Percentiles rank a stretch among this genome's conserved stretches.
These are phyloP conservation scores for Suhomyces emberorum DNA, from an alignment of 805 yeast genomes.

Conservation along the genomic window DNA sequence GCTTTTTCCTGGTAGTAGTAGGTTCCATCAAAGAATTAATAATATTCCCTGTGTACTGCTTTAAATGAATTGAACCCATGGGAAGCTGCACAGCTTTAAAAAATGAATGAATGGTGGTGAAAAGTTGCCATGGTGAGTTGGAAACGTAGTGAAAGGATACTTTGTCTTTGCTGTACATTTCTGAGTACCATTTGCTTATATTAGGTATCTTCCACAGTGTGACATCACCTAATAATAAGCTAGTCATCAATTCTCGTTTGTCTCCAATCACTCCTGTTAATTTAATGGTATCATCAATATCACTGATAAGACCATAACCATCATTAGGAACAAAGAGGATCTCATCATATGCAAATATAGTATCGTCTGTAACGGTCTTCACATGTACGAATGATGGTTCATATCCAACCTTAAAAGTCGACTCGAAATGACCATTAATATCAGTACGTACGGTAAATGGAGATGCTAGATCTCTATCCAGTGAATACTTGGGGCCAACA, in stretches of 20 bases:
- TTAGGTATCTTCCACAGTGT: slow-evolving; percentile 70
- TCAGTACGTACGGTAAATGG: slow-evolving; percentile 49
- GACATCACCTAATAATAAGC: slow-evolving; percentile 66
- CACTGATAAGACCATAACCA: slow-evolving; percentile 79
- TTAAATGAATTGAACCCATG: slow-evolving; percentile 76
- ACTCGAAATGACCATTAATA: slow-evolving; percentile 61
- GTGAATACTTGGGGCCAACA: slow-evolving; percentile 48
- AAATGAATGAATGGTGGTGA: slow-evolving; percentile 55
- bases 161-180: slow-evolving; percentile 36
- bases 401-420: slow-evolving; percentile 52
- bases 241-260: slow-evolving; percentile 76
- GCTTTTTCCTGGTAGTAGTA: slow-evolving; percentile 73
- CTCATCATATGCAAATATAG: slow-evolving; percentile 46
- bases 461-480: slow-evolving; percentile 22
- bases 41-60: slow-evolving; percentile 82
- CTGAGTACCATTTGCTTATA: slow-evolving; percentile 72
- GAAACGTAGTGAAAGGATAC: slow-evolving; percentile 89
- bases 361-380: slow-evolving; percentile 44
- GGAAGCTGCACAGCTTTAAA: slow-evolving; percentile 61
- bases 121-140: slow-evolving; percentile 92
- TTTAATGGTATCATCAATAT: slow-evolving; percentile 92
- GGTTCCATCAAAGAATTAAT: slow-evolving; percentile 84
- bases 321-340: slow-evolving; percentile 36
- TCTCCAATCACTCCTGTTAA: slow-evolving; percentile 88
- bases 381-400: slow-evolving; percentile 60